phyloP scores from a whole-genome alignment of 2,329 filamentous ascomycete genomes.

The Dothistroma pini region DNA sequence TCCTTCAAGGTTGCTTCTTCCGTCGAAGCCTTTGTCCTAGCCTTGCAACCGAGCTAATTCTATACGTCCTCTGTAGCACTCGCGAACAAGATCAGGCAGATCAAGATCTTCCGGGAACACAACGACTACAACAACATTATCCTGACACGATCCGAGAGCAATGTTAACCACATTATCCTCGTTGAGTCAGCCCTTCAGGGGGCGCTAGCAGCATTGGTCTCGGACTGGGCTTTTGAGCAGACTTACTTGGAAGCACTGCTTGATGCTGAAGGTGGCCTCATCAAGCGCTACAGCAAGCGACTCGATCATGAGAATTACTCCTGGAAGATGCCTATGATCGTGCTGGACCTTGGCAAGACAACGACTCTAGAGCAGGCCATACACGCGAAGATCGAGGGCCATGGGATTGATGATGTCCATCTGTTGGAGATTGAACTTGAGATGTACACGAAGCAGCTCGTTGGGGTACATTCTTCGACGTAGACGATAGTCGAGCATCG shows the following conservation, averaged over 20 bases:
- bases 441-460: conserved; percentile 1
- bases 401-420: conserved; percentile 6
- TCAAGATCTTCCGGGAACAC: conserved; percentile 1
- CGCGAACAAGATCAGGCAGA: conserved; percentile 4
- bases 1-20: neutral
- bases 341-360: neutral
- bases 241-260: neutral
- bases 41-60: neutral
- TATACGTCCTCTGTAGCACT: neutral
- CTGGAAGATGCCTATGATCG: neutral
- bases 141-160: neutral
- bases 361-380: neutral
- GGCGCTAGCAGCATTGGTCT: conserved; percentile 4
- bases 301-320: neutral
- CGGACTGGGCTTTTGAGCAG: conserved; percentile 8
- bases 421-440: conserved; percentile 14
- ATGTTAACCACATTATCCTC: conserved; percentile 2
- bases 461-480: neutral
- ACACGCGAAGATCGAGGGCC: neutral
- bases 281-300: neutral
- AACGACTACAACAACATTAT: neutral
- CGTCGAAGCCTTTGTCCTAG: neutral
- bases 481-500: neutral
- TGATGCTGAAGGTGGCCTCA: conserved; percentile 6
- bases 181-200: conserved; percentile 5